Base-by-base conservation (phyloP, 2,329 filamentous ascomycete genomes). In the Clonostachys solani region DNA sequence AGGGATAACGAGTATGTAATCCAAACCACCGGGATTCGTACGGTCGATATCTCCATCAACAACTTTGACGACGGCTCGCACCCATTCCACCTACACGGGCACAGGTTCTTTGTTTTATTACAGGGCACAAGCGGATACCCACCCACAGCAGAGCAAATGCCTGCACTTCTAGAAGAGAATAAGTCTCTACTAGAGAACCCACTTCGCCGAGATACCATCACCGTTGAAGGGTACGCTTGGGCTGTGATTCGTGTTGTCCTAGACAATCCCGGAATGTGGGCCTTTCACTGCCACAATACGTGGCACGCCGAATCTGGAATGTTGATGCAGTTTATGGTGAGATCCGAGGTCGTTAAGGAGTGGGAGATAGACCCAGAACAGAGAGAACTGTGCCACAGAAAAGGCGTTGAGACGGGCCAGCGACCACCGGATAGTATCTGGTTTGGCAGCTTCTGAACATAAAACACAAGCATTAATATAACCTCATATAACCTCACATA, bases 261-360 rank as follows among this genome's bases (percentile, higher is more conserved):
- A 0, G 65, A 71, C 46, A 80, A 78, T 56, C 72, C 75, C 2
- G 74, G 75, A 0, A 60, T 63, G 0, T 77, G 73, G 73, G 56
- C 74, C 1, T 67, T 76, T 52, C 74, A 77, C 55, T 77, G 74
- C 54, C 74, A 77, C 53, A 72, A 81, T 49, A 65, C 69, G 1
- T 83, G 80, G 80, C 80, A 83, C 54, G 68, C 71, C 0, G 77
- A 80, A 52, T 73, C 78, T 2, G 79, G 80, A 2, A 70, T 83
- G 66, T 49, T 75, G 33, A 84, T 84, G 81, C 77, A 82, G 59
- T 73, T 85, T 46, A 54, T 70, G 12, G 66, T 64, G 1, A 54
- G 56, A 12, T 53, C 55, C 0, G 63, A 66, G 2, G 55, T 55
- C 5, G 57, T 66, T 5, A 48, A 50, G 1, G 36, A 36, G 5